phyloP scores from a whole-genome alignment of 164 flowering plant species.

The Warburgia ugandensis region DNA sequence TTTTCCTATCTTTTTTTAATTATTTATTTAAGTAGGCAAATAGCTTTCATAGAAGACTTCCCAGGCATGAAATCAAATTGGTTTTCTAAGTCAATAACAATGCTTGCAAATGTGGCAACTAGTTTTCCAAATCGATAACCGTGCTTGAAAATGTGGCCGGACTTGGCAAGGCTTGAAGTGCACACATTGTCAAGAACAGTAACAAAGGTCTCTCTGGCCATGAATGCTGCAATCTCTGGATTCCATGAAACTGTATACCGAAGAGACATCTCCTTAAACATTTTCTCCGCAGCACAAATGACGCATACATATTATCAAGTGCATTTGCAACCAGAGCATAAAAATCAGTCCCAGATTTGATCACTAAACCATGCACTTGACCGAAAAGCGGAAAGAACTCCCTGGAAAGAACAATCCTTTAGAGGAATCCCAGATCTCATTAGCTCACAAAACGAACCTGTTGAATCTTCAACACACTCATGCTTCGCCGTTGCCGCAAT shows the following conservation, averaged over 20 bases:
- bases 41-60: no score
- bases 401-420: conserved; percentile 46
- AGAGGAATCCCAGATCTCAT: conserved; percentile 21
- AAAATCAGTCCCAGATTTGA: conserved; percentile 25
- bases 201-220: conserved; percentile 38
- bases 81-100: no score
- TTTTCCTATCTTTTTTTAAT: no score
- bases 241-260: conserved; percentile 73
- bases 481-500: conserved; percentile 37
- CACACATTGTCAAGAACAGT: conserved; percentile 31
- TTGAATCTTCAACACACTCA: conserved; percentile 39
- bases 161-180: conserved; percentile 31
- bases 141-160: conserved; percentile 45
- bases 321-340: conserved; percentile 38
- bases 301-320: conserved; percentile 49
- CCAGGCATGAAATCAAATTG: no score
- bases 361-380: conserved; percentile 9
- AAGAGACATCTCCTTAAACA: conserved; percentile 27
- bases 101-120: no score
- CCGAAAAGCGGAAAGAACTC: conserved; percentile 41
- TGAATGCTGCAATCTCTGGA: conserved; percentile 40
- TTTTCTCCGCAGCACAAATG: conserved; percentile 29
- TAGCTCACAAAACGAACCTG: conserved; percentile 44
- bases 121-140: no score
- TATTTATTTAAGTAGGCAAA: no score